Percentiles rank a stretch among this genome's conserved stretches.
Evolutionary conservation across 2,329 filamentous ascomycete genomes (phyloP).

Genomic region (Neonectria faginata): DNA sequence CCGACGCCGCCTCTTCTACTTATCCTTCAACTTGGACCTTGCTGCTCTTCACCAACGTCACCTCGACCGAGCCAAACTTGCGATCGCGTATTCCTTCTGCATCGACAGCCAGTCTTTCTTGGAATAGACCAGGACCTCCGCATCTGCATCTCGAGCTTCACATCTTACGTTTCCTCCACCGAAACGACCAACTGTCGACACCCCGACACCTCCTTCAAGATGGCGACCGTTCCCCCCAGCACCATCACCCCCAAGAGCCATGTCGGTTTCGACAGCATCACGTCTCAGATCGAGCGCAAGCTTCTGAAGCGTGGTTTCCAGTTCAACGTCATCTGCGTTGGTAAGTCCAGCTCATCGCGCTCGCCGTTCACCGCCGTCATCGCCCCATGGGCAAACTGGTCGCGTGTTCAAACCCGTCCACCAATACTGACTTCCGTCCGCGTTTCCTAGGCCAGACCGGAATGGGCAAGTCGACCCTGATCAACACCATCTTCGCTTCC

Average conservation of each 20-base stretch:
- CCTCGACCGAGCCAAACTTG: constrained; percentile 39
- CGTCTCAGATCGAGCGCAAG: constrained; percentile 99
- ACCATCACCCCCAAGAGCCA: constrained; percentile 93
- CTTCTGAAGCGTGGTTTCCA: constrained; percentile 99
- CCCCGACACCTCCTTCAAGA: constrained; percentile 51
- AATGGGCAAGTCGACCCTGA: constrained; percentile 97
- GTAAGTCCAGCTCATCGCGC: constrained; percentile 68
- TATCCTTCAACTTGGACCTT: constrained; percentile 46
- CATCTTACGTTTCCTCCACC: constrained; percentile 47
- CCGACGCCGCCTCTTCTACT: constrained; percentile 41
- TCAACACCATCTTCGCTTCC: constrained; percentile 99
- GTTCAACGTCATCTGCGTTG: constrained; percentile 99
- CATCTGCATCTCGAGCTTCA: constrained; percentile 37
- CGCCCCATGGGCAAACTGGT: constrained; percentile 34
- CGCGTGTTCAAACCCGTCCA: constrained; percentile 21
- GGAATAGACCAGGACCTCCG: constrained; percentile 43
- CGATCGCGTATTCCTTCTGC: constrained; percentile 37
- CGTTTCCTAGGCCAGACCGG: constrained; percentile 85
- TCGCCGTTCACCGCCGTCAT: constrained; percentile 31
- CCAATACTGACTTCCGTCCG: constrained; percentile 32
- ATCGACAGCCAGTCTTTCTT: constrained; percentile 43
- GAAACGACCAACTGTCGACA: constrained; percentile 45
- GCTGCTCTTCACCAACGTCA: constrained; percentile 42
- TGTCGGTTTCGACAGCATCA: constrained; percentile 99
- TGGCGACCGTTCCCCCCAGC: constrained; percentile 74